These are phyloP conservation scores for Penicillium sp. DNA, from an alignment of 2,329 filamentous ascomycete species.

Conservation along the genomic window DNA sequence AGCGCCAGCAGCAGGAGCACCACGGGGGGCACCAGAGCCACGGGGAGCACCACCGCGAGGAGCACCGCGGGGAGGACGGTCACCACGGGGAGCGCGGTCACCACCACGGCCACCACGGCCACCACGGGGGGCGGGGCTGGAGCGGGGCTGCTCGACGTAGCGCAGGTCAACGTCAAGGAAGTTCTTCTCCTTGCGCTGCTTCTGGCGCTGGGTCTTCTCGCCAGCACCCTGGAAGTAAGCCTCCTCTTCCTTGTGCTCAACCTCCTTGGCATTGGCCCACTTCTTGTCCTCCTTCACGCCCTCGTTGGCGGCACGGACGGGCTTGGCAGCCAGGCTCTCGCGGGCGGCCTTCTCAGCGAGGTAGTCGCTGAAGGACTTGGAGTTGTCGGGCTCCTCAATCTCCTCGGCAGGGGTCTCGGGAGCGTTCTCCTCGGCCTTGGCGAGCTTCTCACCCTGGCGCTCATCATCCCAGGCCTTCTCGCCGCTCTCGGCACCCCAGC, in stretches of 20 bases:
- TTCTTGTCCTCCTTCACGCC: slow-evolving; percentile 85
- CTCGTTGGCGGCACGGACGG: slow-evolving; percentile 89
- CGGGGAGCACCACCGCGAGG: slow-evolving; percentile 45
- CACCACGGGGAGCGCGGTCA: slow-evolving; percentile 22
- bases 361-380: slow-evolving; percentile 87
- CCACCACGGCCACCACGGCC: slow-evolving; percentile 24
- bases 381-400: slow-evolving; percentile 71
- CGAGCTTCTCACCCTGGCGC: slow-evolving; percentile 85
- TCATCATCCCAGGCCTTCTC: slow-evolving; percentile 86
- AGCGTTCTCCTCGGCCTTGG: slow-evolving; percentile 78
- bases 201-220: slow-evolving; percentile 78
- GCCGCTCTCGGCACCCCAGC: slow-evolving; percentile 83
- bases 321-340: slow-evolving; percentile 61
- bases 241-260: slow-evolving; percentile 60
- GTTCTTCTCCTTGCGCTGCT: slow-evolving; percentile 89
- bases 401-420: slow-evolving; percentile 51
- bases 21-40: slow-evolving; percentile 35
- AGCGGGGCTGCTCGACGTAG: slow-evolving; percentile 66
- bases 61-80: slow-evolving; percentile 51
- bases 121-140: slow-evolving; percentile 42
- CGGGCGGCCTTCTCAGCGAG: slow-evolving; percentile 72
- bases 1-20: slow-evolving; percentile 42
- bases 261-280: slow-evolving; percentile 79
- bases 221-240: slow-evolving; percentile 69
- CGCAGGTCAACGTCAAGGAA: slow-evolving; percentile 84